Evolutionary conservation across 225 moss, liverwort and hornwort species (phyloP).

Genomic region (Antitrichia curtipendula): DNA sequence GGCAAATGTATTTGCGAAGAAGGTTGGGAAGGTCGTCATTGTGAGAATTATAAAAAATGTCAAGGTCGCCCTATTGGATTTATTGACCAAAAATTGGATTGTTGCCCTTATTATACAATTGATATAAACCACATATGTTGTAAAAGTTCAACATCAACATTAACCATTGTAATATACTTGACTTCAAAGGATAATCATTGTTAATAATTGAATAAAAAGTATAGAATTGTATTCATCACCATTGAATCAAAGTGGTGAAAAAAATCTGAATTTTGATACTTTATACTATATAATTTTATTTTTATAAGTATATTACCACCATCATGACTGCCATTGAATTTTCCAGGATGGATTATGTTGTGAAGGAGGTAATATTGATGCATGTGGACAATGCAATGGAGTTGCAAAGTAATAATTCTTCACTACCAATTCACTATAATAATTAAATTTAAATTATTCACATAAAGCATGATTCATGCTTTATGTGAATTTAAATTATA

Average conservation of each 20-base stretch:
- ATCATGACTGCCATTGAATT: not conserved
- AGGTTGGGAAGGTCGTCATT: slow-evolving; percentile 56
- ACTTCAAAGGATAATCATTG: too few species aligned
- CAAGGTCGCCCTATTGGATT: slow-evolving; percentile 45
- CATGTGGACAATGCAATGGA: slow-evolving; percentile 81
- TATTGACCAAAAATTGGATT: slow-evolving; percentile 19
- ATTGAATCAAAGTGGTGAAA: not conserved
- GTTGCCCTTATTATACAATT: slow-evolving; percentile 53
- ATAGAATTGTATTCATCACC: not conserved
- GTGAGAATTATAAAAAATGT: slow-evolving; percentile 46
- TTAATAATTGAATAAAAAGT: not conserved
- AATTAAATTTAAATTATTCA: too few species aligned
- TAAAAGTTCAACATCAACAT: slow-evolving; percentile 15
- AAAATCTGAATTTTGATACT: not conserved
- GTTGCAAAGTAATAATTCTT: slow-evolving; percentile 51
- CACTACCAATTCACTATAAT: too few species aligned
- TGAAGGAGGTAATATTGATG: slow-evolving; percentile 50
- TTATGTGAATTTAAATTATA: too few species aligned
- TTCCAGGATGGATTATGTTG: slow-evolving; percentile 70
- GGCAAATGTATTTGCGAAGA: slow-evolving; percentile 47
- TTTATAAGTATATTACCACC: not conserved
- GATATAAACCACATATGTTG: slow-evolving; percentile 55
- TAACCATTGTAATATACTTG: slow-evolving; percentile 27
- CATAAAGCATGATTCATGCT: too few species aligned
- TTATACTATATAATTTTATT: too few species aligned